phyloP scores from a whole-genome alignment of 768 basidiomycete species.

The Pleurotus platypus region DNA sequence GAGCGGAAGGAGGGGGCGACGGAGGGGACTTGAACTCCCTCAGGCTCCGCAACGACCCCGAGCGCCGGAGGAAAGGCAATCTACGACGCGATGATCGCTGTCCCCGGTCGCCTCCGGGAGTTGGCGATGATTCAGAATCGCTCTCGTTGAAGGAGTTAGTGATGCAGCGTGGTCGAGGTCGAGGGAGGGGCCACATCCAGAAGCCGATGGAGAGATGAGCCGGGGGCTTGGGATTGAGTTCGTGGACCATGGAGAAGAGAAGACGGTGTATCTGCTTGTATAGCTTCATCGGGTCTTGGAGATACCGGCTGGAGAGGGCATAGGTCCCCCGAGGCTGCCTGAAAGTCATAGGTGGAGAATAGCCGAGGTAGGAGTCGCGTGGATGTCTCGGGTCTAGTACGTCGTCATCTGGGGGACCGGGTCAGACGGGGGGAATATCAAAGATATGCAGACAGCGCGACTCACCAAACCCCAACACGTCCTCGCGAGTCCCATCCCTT shows the following conservation, averaged over 20 bases:
- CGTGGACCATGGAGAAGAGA: background rate
- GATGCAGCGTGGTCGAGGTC: background rate
- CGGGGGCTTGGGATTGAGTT: background rate
- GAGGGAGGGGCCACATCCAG: background rate
- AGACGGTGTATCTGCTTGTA: background rate
- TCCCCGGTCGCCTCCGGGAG: background rate
- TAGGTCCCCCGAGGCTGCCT: background rate
- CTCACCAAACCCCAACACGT: background rate
- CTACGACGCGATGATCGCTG: background rate
- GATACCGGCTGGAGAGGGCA: background rate
- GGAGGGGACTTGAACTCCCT: background rate
- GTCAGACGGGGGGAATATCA: background rate
- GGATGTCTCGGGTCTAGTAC: background rate
- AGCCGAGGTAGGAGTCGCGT: background rate
- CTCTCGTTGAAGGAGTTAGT: background rate
- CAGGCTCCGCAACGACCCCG: background rate
- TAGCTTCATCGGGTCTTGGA: background rate
- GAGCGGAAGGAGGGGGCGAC: background rate
- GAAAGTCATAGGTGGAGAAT: background rate
- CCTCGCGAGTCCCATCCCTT: background rate
- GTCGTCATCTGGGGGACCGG: background rate
- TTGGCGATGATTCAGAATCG: background rate
- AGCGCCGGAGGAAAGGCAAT: background rate
- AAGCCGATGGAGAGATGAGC: background rate
- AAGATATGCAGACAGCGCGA: background rate